These are phyloP conservation scores for Gnomoniopsis smithogilvyi DNA, from an alignment of 2,329 filamentous ascomycete genomes.

Conservation along the genomic window DNA sequence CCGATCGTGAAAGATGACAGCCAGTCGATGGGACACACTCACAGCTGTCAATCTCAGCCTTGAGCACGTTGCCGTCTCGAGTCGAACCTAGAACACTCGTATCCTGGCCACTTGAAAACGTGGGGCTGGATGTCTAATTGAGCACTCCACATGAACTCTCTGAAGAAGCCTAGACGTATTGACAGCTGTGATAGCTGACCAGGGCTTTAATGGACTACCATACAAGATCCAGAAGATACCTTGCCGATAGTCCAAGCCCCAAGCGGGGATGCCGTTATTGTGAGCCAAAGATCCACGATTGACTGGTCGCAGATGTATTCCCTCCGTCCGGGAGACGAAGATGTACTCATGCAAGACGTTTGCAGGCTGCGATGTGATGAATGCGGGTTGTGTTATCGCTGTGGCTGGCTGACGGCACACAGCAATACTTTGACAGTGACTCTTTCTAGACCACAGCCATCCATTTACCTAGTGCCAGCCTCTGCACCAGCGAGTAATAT, in stretches of 20 bases:
- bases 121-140: background rate
- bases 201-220: background rate
- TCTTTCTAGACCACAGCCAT: background rate
- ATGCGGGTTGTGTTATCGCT: background rate
- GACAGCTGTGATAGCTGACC: background rate
- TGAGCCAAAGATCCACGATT: constrained; percentile 1
- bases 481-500: constrained; percentile 1
- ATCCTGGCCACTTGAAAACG: background rate
- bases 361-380: constrained; percentile 1
- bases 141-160: background rate
- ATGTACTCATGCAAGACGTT: constrained; percentile 5
- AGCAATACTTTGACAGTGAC: background rate
- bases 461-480: background rate
- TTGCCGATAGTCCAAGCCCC: background rate
- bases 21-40: constrained; percentile 7
- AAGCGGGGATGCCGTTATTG: background rate
- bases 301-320: constrained; percentile 1
- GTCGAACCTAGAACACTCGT: background rate
- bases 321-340: background rate
- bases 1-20: constrained; percentile 1
- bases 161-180: too few species aligned
- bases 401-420: constrained; percentile 5
- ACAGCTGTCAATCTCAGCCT: background rate
- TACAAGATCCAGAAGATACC: background rate
- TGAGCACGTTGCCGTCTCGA: constrained; percentile 8